phyloP scores from a whole-genome alignment of 1,139 yeast species.

The Schwanniomyces etchellsii region DNA sequence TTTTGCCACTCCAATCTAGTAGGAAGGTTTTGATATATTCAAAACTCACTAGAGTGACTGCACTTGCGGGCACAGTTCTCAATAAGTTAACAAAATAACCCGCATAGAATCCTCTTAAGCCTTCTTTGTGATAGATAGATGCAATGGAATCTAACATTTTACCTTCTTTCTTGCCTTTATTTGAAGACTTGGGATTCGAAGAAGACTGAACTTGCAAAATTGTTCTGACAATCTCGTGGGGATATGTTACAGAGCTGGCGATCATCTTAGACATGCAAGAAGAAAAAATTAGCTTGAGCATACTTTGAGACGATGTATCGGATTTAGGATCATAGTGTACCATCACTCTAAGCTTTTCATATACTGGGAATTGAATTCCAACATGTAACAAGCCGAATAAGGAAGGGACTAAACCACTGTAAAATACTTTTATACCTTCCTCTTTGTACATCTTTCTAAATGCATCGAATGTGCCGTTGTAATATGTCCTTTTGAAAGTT shows the following conservation, averaged over 20 bases:
- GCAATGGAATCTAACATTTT: slow-evolving; percentile 21
- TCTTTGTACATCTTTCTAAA: slow-evolving; percentile 67
- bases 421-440: slow-evolving; percentile 83
- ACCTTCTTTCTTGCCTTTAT: slow-evolving; percentile 7
- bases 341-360: slow-evolving; percentile 65
- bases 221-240: slow-evolving; percentile 93
- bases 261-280: slow-evolving; percentile 81
- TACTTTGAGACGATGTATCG: slow-evolving; percentile 12
- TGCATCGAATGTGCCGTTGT: slow-evolving; percentile 80
- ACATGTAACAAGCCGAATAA: slow-evolving; percentile 88
- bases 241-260: slow-evolving; percentile 87
- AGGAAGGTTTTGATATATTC: slow-evolving; percentile 74
- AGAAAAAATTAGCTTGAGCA: slow-evolving; percentile 48
- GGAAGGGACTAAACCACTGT: slow-evolving; percentile 88
- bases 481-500: slow-evolving; percentile 34
- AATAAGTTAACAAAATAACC: slow-evolving; percentile 84
- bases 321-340: slow-evolving; percentile 27
- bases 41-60: slow-evolving; percentile 89
- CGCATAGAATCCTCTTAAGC: slow-evolving; percentile 78
- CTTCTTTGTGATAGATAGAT: slow-evolving; percentile 63
- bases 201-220: slow-evolving; percentile 63
- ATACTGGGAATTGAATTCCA: slow-evolving; percentile 96
- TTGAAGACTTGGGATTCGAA: slow-evolving; percentile 1
- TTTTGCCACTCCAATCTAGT: slow-evolving; percentile 29
- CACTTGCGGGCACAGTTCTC: slow-evolving; percentile 93